Evolutionary conservation across 441 rosid species (phyloP).

Genomic region (Raphanus hybrid): DNA sequence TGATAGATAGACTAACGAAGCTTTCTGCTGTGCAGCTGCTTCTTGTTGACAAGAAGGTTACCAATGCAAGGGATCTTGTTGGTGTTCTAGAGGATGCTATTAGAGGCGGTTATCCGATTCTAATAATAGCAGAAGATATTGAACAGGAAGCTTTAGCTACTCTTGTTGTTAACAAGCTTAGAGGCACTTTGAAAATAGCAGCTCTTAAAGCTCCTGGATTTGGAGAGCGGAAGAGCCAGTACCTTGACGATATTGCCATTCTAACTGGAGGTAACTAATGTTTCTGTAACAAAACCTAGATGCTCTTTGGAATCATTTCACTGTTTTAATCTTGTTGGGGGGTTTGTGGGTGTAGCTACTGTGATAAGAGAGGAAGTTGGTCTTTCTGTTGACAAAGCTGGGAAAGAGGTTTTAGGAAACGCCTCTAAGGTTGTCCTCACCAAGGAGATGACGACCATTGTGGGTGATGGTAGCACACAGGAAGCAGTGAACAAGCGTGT

Average conservation of each 20-base stretch:
- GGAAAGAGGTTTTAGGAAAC: slow-evolving; percentile 72
- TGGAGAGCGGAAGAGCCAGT: slow-evolving; percentile 94
- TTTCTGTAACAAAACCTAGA: neutral
- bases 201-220: slow-evolving; percentile 98
- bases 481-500: slow-evolving; percentile 86
- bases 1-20: neutral
- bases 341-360: slow-evolving; percentile 53
- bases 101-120: slow-evolving; percentile 66
- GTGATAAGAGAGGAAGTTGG: slow-evolving; percentile 93
- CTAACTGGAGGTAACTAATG: slow-evolving; percentile 71
- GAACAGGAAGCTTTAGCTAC: slow-evolving; percentile 97
- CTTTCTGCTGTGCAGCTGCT: slow-evolving; percentile 60
- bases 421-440: slow-evolving; percentile 91
- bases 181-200: slow-evolving; percentile 92
- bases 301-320: too few relatives aligned
- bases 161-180: slow-evolving; percentile 92
- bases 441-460: slow-evolving; percentile 78
- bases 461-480: slow-evolving; percentile 90
- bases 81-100: slow-evolving; percentile 86
- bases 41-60: slow-evolving; percentile 90
- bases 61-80: slow-evolving; percentile 92
- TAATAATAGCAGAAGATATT: slow-evolving; percentile 87
- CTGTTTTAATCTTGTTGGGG: neutral
- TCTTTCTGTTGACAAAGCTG: slow-evolving; percentile 83
- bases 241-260: slow-evolving; percentile 93